Conservation (phyloP, 192 early-diverging fungal species). For the Coemansia sp. region DNA sequence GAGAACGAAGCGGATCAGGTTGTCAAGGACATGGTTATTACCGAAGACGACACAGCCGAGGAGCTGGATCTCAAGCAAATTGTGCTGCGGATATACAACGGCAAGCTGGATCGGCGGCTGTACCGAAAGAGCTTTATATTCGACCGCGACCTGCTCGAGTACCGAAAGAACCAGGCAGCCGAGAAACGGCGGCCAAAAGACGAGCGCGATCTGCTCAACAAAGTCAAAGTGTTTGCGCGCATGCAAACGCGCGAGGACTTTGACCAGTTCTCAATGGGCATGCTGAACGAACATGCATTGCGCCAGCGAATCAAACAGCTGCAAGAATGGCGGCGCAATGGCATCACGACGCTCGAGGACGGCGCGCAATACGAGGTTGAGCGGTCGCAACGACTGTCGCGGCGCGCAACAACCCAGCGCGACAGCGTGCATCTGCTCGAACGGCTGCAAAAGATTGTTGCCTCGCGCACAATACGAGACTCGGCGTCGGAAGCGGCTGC, state of each 20-base stretch:
- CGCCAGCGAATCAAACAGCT: constrained; percentile 79
- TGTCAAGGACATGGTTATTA: constrained; percentile 95
- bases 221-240: constrained; percentile 83
- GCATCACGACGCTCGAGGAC: constrained; percentile 73
- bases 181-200: constrained; percentile 87
- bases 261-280: constrained; percentile 72
- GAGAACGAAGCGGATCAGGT: constrained; percentile 93
- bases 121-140: constrained; percentile 87
- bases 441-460: constrained; percentile 30
- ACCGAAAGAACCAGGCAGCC: constrained; percentile 68
- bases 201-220: constrained; percentile 81
- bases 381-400: constrained; percentile 55
- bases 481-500: not conserved
- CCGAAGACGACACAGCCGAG: constrained; percentile 79
- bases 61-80: constrained; percentile 88
- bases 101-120: constrained; percentile 73
- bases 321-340: constrained; percentile 88
- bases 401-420: constrained; percentile 44
- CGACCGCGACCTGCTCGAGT: constrained; percentile 87
- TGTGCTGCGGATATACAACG: constrained; percentile 93
- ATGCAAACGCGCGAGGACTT: constrained; percentile 82
- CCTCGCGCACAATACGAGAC: constrained; percentile 18
- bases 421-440: constrained; percentile 51
- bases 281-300: constrained; percentile 69
- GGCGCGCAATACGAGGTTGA: constrained; percentile 76